Conservation (phyloP, 2,329 filamentous ascomycete species). For the Alternaria rosae region DNA sequence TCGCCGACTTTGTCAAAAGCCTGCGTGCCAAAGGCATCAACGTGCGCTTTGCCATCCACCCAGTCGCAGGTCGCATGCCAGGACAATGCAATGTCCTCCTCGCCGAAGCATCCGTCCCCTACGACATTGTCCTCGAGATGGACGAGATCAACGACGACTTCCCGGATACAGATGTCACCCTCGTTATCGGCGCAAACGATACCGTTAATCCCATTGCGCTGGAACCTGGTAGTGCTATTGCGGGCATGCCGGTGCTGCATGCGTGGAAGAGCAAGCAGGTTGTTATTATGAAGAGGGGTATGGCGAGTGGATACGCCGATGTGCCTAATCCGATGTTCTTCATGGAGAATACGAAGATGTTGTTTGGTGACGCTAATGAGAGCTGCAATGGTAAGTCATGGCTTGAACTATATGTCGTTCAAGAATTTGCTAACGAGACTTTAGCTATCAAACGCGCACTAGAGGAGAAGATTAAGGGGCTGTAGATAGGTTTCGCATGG, state of each 20-base stretch:
- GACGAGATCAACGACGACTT: constrained; percentile 97
- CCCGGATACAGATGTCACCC: constrained; percentile 80
- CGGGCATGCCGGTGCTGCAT: constrained; percentile 90
- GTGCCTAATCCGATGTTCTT: constrained; percentile 94
- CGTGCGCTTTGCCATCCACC: constrained; percentile 89
- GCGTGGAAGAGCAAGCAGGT: constrained; percentile 95
- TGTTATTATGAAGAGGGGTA: constrained; percentile 89
- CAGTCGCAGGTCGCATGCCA: constrained; percentile 89
- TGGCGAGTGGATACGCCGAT: constrained; percentile 90
- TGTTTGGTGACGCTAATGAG: constrained; percentile 88
- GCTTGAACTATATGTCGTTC: no score
- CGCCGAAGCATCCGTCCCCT: constrained; percentile 86
- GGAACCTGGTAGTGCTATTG: constrained; percentile 82
- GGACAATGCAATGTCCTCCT: constrained; percentile 92
- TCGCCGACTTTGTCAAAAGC: constrained; percentile 79
- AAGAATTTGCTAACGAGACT: constrained; percentile 20
- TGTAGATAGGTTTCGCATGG: constrained; percentile 20
- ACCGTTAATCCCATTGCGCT: constrained; percentile 91
- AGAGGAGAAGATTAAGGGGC: constrained; percentile 44
- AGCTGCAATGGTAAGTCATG: constrained; percentile 71
- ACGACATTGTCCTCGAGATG: constrained; percentile 94
- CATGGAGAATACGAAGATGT: constrained; percentile 87
- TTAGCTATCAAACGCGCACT: constrained; percentile 48
- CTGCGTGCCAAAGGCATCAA: constrained; percentile 78
- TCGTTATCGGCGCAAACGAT: constrained; percentile 92